Base-by-base conservation (phyloP, 2,329 filamentous ascomycete species). In the Clarireedia paspali region DNA sequence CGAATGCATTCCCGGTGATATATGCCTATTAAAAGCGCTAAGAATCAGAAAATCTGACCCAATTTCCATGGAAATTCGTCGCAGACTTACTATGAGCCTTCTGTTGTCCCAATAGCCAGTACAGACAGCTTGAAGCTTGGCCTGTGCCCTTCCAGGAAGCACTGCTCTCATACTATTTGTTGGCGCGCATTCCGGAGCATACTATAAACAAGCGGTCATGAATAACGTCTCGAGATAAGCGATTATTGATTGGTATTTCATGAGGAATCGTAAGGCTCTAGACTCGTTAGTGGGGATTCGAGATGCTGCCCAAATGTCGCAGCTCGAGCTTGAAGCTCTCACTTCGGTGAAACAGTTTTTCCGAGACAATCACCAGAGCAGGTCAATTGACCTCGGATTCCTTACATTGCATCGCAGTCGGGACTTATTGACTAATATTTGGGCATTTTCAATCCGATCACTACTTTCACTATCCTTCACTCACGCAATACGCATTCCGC, bases 1-100 rank as follows among this genome's bases (percentile, higher is more conserved):
- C 83, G 62, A 97, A 82, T 59, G 89, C 89, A 72, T 87, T 88
- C 66, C 92, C 92, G 58, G 89, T 94, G 62, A 96, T 87, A 73
- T 97, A 99, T 51, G 84, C 83, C 89, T 95, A 66, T 34, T 36
- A 48, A 30, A 50, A 30, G 46, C 45, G 10, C 23, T 65, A 34
- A 64, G 55, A 39, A 59, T 17, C 38, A 40, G 17, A 47, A 14
- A 56, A 47, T 26, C 42, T 6, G 20, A 49, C 20, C 2, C 23
- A n/a, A 10, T 7, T n/a, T 34, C 24, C 17, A 12, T 20, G 30
- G 4, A n/a, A 30, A 4, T 53, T 54, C 52, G 60, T 82, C 75
- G 27, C 3, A 47, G 34, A 56, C 53, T 53, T 75, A 89, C 88
- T 70, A 89, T 83, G 63, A 92, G 79, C 64, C 87, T 84, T 67